phyloP scores from a whole-genome alignment of 2,329 filamentous ascomycete species.

The Pseudogymnoascus sp. region DNA sequence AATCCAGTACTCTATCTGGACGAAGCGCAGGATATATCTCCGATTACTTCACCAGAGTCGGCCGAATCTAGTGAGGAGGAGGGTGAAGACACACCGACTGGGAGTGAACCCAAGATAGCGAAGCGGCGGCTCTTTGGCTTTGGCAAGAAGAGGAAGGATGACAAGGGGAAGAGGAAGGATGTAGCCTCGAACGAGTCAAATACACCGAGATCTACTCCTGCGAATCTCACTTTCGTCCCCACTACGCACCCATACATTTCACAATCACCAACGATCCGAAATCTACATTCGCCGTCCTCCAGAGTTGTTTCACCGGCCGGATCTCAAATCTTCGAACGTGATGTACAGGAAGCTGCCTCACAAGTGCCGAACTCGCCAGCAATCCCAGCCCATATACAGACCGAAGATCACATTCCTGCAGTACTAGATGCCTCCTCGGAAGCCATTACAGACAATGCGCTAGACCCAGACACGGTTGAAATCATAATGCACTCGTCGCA shows the following conservation, averaged over 20 bases:
- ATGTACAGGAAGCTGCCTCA: slow-evolving; percentile 73
- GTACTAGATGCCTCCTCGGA: slow-evolving; percentile 87
- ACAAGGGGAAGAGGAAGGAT: slow-evolving; percentile 36
- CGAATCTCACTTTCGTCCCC: slow-evolving; percentile 38
- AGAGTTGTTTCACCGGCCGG: slow-evolving; percentile 70
- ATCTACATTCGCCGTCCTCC: slow-evolving; percentile 62
- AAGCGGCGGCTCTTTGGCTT: slow-evolving; percentile 56
- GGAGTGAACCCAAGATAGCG: slow-evolving; percentile 38
- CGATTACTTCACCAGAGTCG: slow-evolving; percentile 13
- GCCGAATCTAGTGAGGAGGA: slow-evolving; percentile 23
- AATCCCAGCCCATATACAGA: slow-evolving; percentile 90
- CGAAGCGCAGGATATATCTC: slow-evolving; percentile 25
- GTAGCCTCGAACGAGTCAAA: slow-evolving; percentile 26
- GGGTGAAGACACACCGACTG: slow-evolving; percentile 25
- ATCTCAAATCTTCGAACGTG: slow-evolving; percentile 85
- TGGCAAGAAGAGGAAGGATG: slow-evolving; percentile 48
- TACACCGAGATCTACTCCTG: slow-evolving; percentile 27
- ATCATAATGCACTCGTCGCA: slow-evolving; percentile 84
- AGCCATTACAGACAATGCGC: slow-evolving; percentile 78
- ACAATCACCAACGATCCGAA: slow-evolving; percentile 48
- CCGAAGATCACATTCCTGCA: slow-evolving; percentile 87
- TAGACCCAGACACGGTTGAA: slow-evolving; percentile 85
- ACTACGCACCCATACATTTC: slow-evolving; percentile 35
- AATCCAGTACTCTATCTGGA: slow-evolving; percentile 22
- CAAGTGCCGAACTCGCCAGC: slow-evolving; percentile 69